Evolutionary conservation across 2,329 filamentous ascomycete genomes (phyloP).

Genomic region (Leptographium galeiforme): DNA sequence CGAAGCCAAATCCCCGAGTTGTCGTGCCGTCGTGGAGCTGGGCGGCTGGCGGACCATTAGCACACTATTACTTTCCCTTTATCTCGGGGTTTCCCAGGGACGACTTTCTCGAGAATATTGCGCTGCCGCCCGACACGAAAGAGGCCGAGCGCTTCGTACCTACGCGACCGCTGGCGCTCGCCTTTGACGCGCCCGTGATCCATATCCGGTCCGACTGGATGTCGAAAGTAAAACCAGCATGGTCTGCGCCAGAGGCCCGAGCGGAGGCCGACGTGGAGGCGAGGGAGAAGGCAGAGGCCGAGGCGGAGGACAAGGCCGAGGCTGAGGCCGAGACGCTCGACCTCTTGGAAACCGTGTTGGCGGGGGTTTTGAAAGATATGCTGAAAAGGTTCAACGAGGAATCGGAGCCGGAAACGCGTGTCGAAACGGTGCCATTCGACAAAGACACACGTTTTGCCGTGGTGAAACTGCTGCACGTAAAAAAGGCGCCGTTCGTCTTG

Average conservation of each 20-base stretch:
- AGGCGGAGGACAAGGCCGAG: not conserved
- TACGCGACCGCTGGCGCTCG: not conserved
- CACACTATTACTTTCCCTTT: not conserved
- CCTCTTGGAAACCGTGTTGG: not conserved
- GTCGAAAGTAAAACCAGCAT: not conserved
- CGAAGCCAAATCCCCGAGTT: not conserved
- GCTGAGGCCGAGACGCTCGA: not conserved
- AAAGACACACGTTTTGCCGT: not conserved
- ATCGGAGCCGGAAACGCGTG: too few relatives aligned
- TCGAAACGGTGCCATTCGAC: not conserved
- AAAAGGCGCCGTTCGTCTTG: not conserved
- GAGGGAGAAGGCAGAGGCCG: too few relatives aligned
- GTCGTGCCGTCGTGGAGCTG: not conserved
- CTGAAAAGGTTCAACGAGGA: not conserved
- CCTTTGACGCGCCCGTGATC: not conserved
- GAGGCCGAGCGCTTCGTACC: not conserved
- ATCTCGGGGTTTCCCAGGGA: not conserved
- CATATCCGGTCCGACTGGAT: not conserved
- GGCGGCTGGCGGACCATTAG: not conserved
- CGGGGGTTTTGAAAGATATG: not conserved
- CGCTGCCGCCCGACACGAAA: not conserved
- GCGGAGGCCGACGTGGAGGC: not conserved
- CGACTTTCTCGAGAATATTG: not conserved
- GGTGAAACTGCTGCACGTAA: not conserved
- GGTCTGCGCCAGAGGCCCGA: not conserved